Conservation (phyloP, 768 basidiomycete genomes). For the Lentinula detonsa region DNA sequence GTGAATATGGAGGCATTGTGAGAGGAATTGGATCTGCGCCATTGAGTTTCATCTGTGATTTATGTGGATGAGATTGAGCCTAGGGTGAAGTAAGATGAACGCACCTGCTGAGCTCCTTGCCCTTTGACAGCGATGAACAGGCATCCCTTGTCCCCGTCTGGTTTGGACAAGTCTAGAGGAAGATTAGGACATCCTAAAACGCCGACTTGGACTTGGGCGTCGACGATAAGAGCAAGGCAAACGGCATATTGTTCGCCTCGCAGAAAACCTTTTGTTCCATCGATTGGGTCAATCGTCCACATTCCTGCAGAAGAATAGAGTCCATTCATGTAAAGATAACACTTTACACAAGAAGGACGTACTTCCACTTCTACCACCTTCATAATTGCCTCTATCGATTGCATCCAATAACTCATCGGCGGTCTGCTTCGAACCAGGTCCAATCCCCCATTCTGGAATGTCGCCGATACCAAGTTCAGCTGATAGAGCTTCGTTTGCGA, state of each 20-base stretch:
- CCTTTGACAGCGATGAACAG: slow-evolving; percentile 86
- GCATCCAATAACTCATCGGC: slow-evolving; percentile 66
- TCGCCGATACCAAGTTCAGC: slow-evolving; percentile 52
- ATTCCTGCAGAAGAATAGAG: slow-evolving; percentile 40
- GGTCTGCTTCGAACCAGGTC: slow-evolving; percentile 47
- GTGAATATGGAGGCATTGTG: slow-evolving; percentile 39
- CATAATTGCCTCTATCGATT: slow-evolving; percentile 78
- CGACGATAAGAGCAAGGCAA: slow-evolving; percentile 78
- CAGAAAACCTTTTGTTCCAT: slow-evolving; percentile 92
- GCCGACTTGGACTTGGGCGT: slow-evolving; percentile 73
- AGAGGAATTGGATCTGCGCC: slow-evolving; percentile 44
- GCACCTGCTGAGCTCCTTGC: slow-evolving; percentile 74
- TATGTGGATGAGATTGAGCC: neutral
- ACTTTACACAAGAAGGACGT: slow-evolving; percentile 24
- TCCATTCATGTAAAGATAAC: neutral
- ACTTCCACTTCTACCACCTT: slow-evolving; percentile 72
- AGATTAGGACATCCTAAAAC: slow-evolving; percentile 94
- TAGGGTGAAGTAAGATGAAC: slow-evolving; percentile 6
- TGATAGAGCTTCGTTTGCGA: slow-evolving; percentile 77
- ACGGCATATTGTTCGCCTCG: slow-evolving; percentile 92
- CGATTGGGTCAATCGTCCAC: slow-evolving; percentile 88
- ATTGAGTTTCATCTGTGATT: slow-evolving; percentile 44
- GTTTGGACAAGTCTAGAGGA: slow-evolving; percentile 44
- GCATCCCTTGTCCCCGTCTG: slow-evolving; percentile 63
- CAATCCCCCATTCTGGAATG: slow-evolving; percentile 64